Percentiles rank a stretch among this genome's conserved stretches.
These are phyloP conservation scores for Didymella pomorum DNA, from an alignment of 2,329 filamentous ascomycete species.

Conservation along the genomic window DNA sequence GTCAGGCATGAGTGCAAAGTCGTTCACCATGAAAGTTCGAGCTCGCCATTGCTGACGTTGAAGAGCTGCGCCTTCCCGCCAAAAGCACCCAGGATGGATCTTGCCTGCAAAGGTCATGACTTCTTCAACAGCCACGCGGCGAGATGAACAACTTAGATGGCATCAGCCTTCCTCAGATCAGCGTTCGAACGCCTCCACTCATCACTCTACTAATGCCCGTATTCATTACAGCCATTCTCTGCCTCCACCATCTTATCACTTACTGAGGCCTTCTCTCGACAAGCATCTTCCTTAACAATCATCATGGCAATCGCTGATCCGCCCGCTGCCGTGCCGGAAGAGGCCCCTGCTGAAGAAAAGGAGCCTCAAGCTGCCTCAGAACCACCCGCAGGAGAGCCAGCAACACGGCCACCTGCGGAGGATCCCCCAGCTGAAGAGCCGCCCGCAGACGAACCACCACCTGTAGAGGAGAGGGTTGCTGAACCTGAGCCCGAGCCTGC, in stretches of 20 bases:
- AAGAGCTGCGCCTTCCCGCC: constrained; percentile 4
- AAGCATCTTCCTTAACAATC: not conserved
- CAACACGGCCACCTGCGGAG: not conserved
- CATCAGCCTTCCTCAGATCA: not conserved
- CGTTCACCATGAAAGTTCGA: not conserved
- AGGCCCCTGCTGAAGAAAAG: not conserved
- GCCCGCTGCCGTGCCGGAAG: not conserved
- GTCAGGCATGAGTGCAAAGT: no score
- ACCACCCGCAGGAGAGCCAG: not conserved
- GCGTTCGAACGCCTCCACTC: not conserved
- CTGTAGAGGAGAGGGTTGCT: not conserved
- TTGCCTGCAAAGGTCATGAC: constrained; percentile 1
- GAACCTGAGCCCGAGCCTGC: not conserved
- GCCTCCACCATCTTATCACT: not conserved
- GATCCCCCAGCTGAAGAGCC: not conserved
- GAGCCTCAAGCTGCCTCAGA: not conserved
- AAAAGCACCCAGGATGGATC: not conserved
- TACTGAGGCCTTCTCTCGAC: constrained; percentile 6
- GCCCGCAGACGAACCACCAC: not conserved
- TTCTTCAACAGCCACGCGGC: constrained; percentile 20
- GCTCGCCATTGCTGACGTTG: not conserved
- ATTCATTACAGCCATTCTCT: constrained; percentile 11
- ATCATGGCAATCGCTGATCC: constrained; percentile 12
- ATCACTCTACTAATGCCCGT: not conserved
- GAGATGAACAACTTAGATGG: constrained; percentile 3